These are phyloP conservation scores for Auricularia cornea DNA, from an alignment of 768 basidiomycete genomes.

Conservation along the genomic window DNA sequence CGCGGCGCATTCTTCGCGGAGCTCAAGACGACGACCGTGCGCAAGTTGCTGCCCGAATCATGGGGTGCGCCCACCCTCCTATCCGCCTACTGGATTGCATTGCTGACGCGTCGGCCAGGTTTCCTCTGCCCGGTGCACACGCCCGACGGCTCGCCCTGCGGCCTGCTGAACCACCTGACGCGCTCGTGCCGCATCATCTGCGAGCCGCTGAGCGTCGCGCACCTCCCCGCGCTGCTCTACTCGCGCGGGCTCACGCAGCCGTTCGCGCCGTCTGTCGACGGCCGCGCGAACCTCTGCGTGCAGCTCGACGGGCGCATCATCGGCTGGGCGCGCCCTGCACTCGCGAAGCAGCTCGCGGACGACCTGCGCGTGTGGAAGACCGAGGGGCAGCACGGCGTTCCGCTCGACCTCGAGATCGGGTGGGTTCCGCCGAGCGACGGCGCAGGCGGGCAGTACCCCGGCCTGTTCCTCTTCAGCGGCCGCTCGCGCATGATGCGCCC, in stretches of 20 bases:
- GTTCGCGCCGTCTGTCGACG: conserved; percentile 73
- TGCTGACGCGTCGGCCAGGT: too few species aligned
- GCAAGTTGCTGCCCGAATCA: conserved; percentile 92
- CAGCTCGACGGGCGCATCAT: conserved; percentile 95
- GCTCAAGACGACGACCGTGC: conserved; percentile 94
- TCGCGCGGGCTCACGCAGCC: conserved; percentile 92
- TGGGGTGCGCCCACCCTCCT: conserved; percentile 59
- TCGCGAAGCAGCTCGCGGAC: conserved; percentile 73
- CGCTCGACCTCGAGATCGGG: conserved; percentile 92
- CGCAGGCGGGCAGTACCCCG: conserved; percentile 88
- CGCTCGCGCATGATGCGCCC: conserved; percentile 96
- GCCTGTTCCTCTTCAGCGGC: conserved; percentile 84
- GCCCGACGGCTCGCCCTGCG: conserved; percentile 96
- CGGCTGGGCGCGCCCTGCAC: conserved; percentile 76
- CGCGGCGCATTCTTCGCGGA: conserved; percentile 99
- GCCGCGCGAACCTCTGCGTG: conserved; percentile 67
- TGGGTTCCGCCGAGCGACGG: conserved; percentile 71
- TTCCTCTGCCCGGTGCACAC: conserved; percentile 99
- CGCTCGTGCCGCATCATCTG: conserved; percentile 90
- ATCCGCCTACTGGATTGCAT: conserved; percentile 5
- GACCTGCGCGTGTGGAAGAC: conserved; percentile 93
- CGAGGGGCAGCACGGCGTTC: conserved; percentile 69
- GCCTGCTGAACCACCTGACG: conserved; percentile 92
- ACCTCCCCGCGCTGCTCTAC: conserved; percentile 74
- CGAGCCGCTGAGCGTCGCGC: conserved; percentile 57